Evolutionary conservation across 2,329 filamentous ascomycete genomes (phyloP), one percentile per base, ranked within the genome.

Genomic region (Laburnicola sp.): DNA sequence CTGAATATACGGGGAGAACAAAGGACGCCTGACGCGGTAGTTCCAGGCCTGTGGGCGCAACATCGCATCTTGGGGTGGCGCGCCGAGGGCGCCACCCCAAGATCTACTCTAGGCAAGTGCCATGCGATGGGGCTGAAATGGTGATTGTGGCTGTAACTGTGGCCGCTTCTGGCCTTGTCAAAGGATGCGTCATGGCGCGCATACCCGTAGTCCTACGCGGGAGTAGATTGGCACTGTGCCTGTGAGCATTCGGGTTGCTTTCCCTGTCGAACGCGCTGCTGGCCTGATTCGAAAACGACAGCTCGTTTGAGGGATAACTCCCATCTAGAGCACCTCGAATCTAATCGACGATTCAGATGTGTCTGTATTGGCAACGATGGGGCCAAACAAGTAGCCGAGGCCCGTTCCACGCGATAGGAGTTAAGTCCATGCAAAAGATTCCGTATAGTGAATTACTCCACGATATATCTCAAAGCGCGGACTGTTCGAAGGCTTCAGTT

Each of bases 251-350:
- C 43, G 43, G 31, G 34, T 37, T 45, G 34, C 43, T 45, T 11
- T 38, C 38, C 43, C 34, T 16, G 43, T 45, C 43, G 27, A 10
- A 23, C 11, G 11, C 42, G 43, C 34, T 27, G 25, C 22, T 6
- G 6, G 43, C 43, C 43, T 45, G 43, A 10, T 22, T 37, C 25
- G 32, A 37, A 45, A 44, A 37, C 34, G n/a, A 38, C 43, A 45
- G 21, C 32, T 31, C 43, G 6, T 30, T 37, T 23, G 30, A 26
- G 7, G 25, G 2, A 30, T 45, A 28, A 3, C 23, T 3, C 21
- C 31, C 43, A 45, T 45, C 34, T 37, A 30, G n/a, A 4, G 5
- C 9, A 45, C 11, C 38, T 25, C 25, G 26, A 7, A 26, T 23
- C n/a, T 26, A 8, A n/a, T 10, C 34, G 25, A 31, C 32, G 25